Percentiles rank a stretch among this genome's conserved stretches.
Conservation (phyloP, 345 rosid species). For the Melaleuca alternifolia region DNA sequence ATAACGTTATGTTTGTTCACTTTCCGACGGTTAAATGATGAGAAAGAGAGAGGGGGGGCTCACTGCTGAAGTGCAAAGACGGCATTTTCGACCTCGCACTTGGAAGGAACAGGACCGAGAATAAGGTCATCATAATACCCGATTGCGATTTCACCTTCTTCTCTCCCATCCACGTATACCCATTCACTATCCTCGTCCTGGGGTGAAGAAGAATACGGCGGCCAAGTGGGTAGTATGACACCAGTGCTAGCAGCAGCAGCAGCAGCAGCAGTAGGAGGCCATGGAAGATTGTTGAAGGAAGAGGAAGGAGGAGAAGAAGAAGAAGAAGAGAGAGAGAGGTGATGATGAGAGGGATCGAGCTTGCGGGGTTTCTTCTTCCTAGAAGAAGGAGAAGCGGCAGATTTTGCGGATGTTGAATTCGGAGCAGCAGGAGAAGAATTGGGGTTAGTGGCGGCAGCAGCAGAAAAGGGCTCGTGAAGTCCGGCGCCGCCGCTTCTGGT, state of each 20-base stretch:
- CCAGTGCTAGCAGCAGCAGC: conserved; percentile 3
- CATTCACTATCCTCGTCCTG: conserved; percentile 38
- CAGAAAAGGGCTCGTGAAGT: background rate
- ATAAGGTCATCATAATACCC: conserved; percentile 2
- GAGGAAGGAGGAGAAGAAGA: background rate
- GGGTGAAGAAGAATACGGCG: background rate
- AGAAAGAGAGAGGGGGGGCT: background rate
- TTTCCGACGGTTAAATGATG: background rate
- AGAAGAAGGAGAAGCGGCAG: background rate
- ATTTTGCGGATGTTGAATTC: background rate
- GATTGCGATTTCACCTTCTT: background rate
- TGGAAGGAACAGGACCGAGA: conserved; percentile 30
- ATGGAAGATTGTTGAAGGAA: background rate
- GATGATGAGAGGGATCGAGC: background rate
- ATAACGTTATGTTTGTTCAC: background rate
- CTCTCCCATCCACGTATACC: conserved; percentile 41
- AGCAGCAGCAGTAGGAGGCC: background rate
- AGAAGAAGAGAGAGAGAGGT: background rate
- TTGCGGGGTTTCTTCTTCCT: background rate
- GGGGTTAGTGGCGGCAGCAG: background rate
- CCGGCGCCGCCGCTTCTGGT: background rate
- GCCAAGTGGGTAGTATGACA: conserved; percentile 6
- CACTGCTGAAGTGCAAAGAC: conserved; percentile 61
- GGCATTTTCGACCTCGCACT: conserved; percentile 56
- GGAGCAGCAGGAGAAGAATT: background rate